Percentiles rank a stretch among this genome's conserved stretches.
phyloP scores from a whole-genome alignment of 768 basidiomycete species.

The Collybia sordida region DNA sequence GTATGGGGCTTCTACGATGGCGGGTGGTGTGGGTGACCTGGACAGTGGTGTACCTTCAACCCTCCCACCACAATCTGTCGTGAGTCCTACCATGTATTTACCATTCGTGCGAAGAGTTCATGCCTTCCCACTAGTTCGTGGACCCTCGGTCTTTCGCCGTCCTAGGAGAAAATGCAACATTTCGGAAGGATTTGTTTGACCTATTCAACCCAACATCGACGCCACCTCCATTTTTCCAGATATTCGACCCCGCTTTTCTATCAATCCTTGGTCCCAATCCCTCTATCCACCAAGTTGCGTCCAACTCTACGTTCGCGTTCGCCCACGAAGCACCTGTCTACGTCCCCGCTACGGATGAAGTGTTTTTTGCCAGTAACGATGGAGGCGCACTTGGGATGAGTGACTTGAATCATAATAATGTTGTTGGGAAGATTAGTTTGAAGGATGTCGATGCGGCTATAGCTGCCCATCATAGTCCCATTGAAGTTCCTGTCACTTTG shows the following conservation, averaged over 20 bases:
- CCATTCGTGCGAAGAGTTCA: neutral
- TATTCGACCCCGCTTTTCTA: constrained; percentile 54
- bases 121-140: constrained; percentile 36
- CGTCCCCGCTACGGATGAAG: constrained; percentile 61
- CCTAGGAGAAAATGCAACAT: constrained; percentile 35
- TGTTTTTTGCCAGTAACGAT: constrained; percentile 72
- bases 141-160: constrained; percentile 53
- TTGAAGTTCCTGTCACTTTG: constrained; percentile 50
- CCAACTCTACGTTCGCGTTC: constrained; percentile 62
- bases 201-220: constrained; percentile 64
- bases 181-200: constrained; percentile 35
- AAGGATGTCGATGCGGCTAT: constrained; percentile 50
- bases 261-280: constrained; percentile 56
- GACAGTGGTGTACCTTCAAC: constrained; percentile 5
- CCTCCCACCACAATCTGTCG: constrained; percentile 29
- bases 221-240: constrained; percentile 57
- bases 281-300: constrained; percentile 57
- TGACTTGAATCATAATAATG: constrained; percentile 62
- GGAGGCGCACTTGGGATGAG: constrained; percentile 66
- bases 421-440: constrained; percentile 62
- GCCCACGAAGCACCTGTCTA: constrained; percentile 84
- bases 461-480: constrained; percentile 27
- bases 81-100: constrained; percentile 14
- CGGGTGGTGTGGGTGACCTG: neutral
- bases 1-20: constrained; percentile 1